phyloP scores from a whole-genome alignment of 768 basidiomycete genomes.

The Leccinum olivaceopallidum region DNA sequence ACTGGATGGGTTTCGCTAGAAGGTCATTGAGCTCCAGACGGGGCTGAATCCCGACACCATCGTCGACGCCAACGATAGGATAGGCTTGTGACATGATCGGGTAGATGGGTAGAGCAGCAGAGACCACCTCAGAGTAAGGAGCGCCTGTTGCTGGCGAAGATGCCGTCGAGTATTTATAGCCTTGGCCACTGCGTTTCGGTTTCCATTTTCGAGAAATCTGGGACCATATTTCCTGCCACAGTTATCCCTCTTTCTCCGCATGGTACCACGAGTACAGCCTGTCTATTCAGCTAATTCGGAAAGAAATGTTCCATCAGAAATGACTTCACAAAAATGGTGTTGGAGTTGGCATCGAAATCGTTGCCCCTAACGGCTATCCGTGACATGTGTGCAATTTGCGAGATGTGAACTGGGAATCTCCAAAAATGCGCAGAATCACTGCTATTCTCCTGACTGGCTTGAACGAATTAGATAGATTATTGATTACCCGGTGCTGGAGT shows the following conservation, averaged over 20 bases:
- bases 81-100: slow-evolving; percentile 15
- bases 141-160: background rate
- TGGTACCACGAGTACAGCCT: background rate
- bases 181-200: slow-evolving; percentile 1
- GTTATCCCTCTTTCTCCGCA: background rate
- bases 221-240: background rate
- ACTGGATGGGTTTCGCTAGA: slow-evolving; percentile 11
- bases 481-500: too few relatives aligned
- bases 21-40: slow-evolving; percentile 23
- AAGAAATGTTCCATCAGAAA: background rate
- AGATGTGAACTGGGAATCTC: too few relatives aligned
- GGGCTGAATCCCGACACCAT: slow-evolving; percentile 11
- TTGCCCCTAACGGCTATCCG: too few relatives aligned
- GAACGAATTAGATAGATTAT: too few relatives aligned
- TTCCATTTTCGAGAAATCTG: background rate
- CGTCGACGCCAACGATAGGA: slow-evolving; percentile 7
- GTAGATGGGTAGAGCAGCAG: background rate
- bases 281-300: background rate
- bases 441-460: too few relatives aligned
- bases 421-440: too few relatives aligned
- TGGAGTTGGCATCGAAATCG: too few relatives aligned
- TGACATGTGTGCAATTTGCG: too few relatives aligned
- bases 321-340: too few relatives aligned
- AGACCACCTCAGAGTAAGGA: background rate
- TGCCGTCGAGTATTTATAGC: too few relatives aligned